phyloP scores from a whole-genome alignment of 2,329 filamentous ascomycete species.

The Claviceps capensis region DNA sequence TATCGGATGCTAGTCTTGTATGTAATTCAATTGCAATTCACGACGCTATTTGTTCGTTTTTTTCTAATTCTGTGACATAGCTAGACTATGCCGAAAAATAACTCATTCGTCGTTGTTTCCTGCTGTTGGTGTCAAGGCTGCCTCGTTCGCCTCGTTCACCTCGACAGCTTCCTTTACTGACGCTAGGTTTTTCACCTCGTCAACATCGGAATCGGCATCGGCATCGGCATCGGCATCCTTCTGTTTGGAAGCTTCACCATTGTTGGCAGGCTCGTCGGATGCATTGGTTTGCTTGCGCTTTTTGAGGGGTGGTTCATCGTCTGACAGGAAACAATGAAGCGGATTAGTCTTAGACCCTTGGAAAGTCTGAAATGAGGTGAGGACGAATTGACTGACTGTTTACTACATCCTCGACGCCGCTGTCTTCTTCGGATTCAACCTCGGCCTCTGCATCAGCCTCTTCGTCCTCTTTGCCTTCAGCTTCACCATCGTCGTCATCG shows the following conservation, averaged over 20 bases:
- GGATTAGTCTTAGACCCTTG: not conserved
- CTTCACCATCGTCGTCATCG: constrained; percentile 19
- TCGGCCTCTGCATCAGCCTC: constrained; percentile 8
- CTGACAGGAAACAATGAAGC: constrained; percentile 9
- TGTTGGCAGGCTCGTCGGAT: constrained; percentile 16
- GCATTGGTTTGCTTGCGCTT: constrained; percentile 33
- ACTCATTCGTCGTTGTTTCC: constrained; percentile 16
- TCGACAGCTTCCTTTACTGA: constrained; percentile 17
- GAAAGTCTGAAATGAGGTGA: not conserved
- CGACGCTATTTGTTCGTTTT: not conserved
- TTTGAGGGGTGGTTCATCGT: constrained; percentile 33
- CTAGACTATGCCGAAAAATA: not conserved
- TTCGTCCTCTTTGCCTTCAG: constrained; percentile 11
- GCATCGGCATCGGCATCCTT: constrained; percentile 16
- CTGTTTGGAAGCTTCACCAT: constrained; percentile 14
- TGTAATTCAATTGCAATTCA: not conserved
- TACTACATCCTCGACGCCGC: constrained; percentile 11
- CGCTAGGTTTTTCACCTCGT: constrained; percentile 11
- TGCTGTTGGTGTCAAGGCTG: constrained; percentile 16
- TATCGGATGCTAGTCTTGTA: not conserved
- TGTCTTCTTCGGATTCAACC: constrained; percentile 11
- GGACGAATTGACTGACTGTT: constrained; percentile 17
- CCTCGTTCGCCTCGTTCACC: constrained; percentile 9
- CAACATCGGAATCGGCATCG: not conserved
- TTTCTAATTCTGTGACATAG: too few species aligned